phyloP scores from a whole-genome alignment of 2,329 filamentous ascomycete genomes.

The Moelleriella libera region DNA sequence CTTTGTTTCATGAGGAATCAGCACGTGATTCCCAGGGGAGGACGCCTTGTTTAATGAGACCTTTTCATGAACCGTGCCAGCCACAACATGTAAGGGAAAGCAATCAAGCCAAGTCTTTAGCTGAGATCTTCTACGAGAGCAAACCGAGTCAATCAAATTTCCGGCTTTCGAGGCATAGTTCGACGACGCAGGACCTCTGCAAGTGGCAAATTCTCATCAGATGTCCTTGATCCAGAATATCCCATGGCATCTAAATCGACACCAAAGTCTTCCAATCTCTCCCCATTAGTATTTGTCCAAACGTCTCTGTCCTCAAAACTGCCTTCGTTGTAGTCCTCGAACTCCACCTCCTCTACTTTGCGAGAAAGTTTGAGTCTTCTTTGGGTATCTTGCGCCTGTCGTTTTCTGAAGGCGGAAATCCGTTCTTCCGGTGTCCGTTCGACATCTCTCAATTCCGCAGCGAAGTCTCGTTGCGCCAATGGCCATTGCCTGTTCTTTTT shows the following conservation, averaged over 20 bases:
- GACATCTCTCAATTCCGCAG: conserved; percentile 17
- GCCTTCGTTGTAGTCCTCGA: conserved; percentile 35
- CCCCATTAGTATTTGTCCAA: conserved; percentile 66
- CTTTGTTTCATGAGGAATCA: too few species aligned
- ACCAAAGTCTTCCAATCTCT: conserved; percentile 61
- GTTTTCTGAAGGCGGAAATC: conserved; percentile 31
- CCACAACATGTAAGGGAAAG: too few species aligned
- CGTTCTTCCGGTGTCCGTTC: conserved; percentile 27
- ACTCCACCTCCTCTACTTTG: conserved; percentile 38
- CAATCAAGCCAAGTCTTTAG: neutral
- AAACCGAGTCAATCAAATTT: neutral
- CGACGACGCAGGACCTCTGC: conserved; percentile 50
- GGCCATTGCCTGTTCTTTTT: conserved; percentile 25
- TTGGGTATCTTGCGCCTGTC: conserved; percentile 33
- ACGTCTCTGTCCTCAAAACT: conserved; percentile 42
- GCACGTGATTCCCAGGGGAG: too few species aligned
- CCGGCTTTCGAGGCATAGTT: conserved; percentile 15
- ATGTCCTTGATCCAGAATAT: conserved; percentile 8
- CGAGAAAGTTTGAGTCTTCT: conserved; percentile 21
- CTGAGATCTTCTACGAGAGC: neutral
- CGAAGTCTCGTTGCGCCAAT: conserved; percentile 20
- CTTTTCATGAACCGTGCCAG: too few species aligned
- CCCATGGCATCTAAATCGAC: conserved; percentile 61
- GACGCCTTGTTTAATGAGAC: too few species aligned
- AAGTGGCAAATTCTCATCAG: conserved; percentile 51